phyloP scores from a whole-genome alignment of 768 basidiomycete species.

The Rhizopogon vulgaris region DNA sequence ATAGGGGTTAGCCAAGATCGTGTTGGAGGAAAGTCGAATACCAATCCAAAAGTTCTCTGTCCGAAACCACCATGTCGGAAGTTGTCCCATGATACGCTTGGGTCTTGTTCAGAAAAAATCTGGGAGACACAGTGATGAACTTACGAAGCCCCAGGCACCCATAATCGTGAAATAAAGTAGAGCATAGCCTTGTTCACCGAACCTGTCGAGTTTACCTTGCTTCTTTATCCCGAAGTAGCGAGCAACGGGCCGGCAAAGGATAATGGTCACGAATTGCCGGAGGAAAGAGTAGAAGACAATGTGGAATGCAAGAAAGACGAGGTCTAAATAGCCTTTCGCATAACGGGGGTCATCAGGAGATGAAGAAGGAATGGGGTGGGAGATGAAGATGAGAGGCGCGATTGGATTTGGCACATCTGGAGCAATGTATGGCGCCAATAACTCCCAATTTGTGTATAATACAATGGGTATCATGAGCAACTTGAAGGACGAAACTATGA shows the following conservation, averaged over 20 bases:
- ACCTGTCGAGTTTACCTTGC: slow-evolving; percentile 66
- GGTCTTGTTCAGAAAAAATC: neutral
- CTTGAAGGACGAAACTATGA: slow-evolving; percentile 57
- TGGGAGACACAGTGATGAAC: slow-evolving; percentile 24
- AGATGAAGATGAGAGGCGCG: slow-evolving; percentile 61
- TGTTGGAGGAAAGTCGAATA: slow-evolving; percentile 16
- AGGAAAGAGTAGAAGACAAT: slow-evolving; percentile 87
- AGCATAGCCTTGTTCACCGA: slow-evolving; percentile 91
- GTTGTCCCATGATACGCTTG: slow-evolving; percentile 75
- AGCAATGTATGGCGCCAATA: slow-evolving; percentile 42
- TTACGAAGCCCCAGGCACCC: slow-evolving; percentile 72
- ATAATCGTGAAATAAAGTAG: slow-evolving; percentile 70
- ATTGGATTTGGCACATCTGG: slow-evolving; percentile 66
- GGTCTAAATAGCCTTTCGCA: slow-evolving; percentile 67
- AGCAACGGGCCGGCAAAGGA: slow-evolving; percentile 62
- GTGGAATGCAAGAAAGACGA: slow-evolving; percentile 76
- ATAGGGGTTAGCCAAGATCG: neutral
- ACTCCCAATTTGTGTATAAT: slow-evolving; percentile 60
- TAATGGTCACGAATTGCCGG: slow-evolving; percentile 67
- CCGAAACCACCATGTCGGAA: slow-evolving; percentile 83
- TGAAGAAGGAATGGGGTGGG: slow-evolving; percentile 51
- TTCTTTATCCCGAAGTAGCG: slow-evolving; percentile 64
- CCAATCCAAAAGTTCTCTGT: slow-evolving; percentile 85
- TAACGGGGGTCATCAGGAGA: slow-evolving; percentile 54
- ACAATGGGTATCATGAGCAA: slow-evolving; percentile 56